Percentiles rank a stretch among this genome's conserved stretches.
Conservation (phyloP, 2,329 filamentous ascomycete species). For the Cercospora sojina region DNA sequence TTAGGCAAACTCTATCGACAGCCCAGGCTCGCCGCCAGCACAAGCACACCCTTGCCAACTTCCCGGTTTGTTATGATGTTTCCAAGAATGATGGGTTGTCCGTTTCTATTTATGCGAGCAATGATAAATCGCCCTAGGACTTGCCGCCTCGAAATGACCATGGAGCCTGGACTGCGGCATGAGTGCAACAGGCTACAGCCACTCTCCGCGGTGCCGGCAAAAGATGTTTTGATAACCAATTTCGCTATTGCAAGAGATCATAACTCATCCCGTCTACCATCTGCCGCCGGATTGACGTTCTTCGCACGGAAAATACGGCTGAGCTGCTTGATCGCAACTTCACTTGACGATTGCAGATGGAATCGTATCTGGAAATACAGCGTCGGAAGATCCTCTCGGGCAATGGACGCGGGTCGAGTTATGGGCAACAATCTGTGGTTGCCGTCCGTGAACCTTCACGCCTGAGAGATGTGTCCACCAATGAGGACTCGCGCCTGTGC, state of each 20-base stretch:
- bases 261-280: background rate
- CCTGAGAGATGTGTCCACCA: background rate
- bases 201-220: background rate
- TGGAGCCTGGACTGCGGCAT: background rate
- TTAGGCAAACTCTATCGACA: conserved; percentile 2
- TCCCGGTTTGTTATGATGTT: background rate
- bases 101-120: conserved; percentile 1
- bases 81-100: conserved; percentile 7
- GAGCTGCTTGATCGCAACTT: background rate
- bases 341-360: conserved; percentile 7
- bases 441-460: conserved; percentile 20
- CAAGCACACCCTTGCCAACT: conserved; percentile 9
- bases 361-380: conserved; percentile 18
- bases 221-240: conserved; percentile 1
- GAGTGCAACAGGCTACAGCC: background rate
- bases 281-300: background rate
- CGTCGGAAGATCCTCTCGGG: conserved; percentile 18
- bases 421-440: conserved; percentile 12
- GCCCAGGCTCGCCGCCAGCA: background rate
- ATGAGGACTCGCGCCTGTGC: conserved; percentile 6
- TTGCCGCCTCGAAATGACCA: background rate
- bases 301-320: background rate
- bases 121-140: background rate
- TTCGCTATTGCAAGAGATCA: background rate
- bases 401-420: conserved; percentile 6